Evolutionary conservation across 164 flowering plant genomes (phyloP), one percentile per base, ranked within the genome.

Genomic region (Warburgia ugandensis): DNA sequence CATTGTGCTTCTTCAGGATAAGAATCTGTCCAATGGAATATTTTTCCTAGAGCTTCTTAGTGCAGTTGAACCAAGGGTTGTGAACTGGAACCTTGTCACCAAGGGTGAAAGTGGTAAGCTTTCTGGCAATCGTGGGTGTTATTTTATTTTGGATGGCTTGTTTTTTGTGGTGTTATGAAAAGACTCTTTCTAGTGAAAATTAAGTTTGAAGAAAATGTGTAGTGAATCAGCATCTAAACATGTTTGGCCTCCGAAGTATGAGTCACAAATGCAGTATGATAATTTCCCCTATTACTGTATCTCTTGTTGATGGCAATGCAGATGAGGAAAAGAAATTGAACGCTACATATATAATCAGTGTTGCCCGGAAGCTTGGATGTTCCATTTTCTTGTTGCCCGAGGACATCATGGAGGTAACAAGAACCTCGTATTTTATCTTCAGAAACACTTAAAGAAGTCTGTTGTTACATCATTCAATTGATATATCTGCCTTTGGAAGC

Each of bases 21-120:
- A 77, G 72, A 77, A 60, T 41, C 68, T 91, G 11, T 76, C 97
- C n/a, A 78, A 45, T 52, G 96, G 97, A 31, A 64, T 74, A 14
- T 91, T 91, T 70, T 87, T 91, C 73, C 89, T 91, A 14, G 96
- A 91, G 61, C 94, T 91, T 68, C 85, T 91, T 9, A 80, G 83
- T 70, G 76, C 87, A 6, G 94, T 83, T 42, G 87, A 84, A 62
- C 87, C 92, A 16, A 84, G 97, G 68, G 96, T 91, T 42, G 96
- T 91, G 41, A 84, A 91, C 52, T 91, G 96, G 96, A 77, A 72
- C 55, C 78, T 86, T 59, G 94, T 87, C 12, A 83, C 89, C 41
- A 78, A 75, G 63, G 96, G 97, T 8, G 86, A 79, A 75, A 76
- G 48, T 37, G 89, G 97, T 91, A 77, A 14, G 60, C 29, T 33